These are phyloP conservation scores for Capsella bursapastoris DNA, from an alignment of 345 rosid species.

Conservation along the genomic window DNA sequence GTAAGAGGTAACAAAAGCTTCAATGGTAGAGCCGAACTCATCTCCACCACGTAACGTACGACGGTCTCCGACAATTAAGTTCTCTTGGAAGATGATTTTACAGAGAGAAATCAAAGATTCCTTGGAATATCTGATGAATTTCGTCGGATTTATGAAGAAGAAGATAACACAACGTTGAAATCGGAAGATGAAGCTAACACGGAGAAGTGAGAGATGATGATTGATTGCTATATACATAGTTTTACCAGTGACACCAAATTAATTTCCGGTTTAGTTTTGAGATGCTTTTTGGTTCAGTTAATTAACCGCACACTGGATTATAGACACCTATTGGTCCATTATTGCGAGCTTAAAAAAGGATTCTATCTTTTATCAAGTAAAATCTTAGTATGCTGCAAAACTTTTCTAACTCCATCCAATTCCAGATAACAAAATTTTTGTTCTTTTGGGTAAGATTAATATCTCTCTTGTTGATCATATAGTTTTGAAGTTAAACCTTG, in stretches of 20 bases:
- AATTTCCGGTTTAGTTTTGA: neutral
- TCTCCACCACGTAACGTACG: conserved; percentile 20
- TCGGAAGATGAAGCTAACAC: neutral
- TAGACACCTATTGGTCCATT: too few relatives aligned
- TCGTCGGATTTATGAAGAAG: conserved; percentile 1
- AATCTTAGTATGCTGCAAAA: too few relatives aligned
- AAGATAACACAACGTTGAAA: conserved; percentile 10
- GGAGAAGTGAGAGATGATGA: neutral
- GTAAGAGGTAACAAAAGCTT: conserved; percentile 54
- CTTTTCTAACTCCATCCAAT: neutral
- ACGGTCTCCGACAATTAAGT: neutral
- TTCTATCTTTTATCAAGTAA: too few relatives aligned
- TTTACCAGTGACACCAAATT: neutral
- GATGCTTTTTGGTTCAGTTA: neutral
- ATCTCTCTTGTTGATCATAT: neutral
- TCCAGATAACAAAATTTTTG: neutral
- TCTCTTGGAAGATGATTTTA: neutral
- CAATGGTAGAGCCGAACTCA: conserved; percentile 53
- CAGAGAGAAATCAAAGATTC: neutral
- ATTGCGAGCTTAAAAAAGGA: too few relatives aligned
- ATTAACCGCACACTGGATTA: neutral
- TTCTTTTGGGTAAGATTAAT: neutral
- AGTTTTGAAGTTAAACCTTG: neutral
- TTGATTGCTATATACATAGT: neutral
- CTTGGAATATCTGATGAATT: neutral